Conservation (phyloP, 2,329 filamentous ascomycete genomes). For the Hypoxylon sp. region DNA sequence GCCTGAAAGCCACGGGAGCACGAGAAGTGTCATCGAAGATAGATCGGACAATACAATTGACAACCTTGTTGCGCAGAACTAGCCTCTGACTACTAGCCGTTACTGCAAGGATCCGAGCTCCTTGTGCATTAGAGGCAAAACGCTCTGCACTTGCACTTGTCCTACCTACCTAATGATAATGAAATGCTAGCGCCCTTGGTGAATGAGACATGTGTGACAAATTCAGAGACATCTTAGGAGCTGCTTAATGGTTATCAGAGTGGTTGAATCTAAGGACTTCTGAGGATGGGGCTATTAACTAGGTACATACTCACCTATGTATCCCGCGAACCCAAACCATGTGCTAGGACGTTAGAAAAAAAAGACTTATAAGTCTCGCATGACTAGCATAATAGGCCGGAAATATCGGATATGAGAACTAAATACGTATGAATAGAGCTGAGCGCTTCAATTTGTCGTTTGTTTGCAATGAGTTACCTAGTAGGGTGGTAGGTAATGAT, state of each 20-base stretch:
- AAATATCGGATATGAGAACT: neutral
- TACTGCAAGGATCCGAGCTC: constrained; percentile 30
- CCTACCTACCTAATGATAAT: neutral
- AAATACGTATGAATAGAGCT: neutral
- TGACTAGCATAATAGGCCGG: neutral
- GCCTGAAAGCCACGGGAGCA: neutral
- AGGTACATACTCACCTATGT: too few species aligned
- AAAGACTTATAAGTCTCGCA: neutral
- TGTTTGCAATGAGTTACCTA: neutral
- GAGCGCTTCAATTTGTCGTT: neutral
- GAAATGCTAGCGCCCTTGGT: constrained; percentile 1
- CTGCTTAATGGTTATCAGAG: neutral
- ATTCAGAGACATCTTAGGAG: constrained; percentile 5
- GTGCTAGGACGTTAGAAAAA: neutral
- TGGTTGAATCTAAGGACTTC: neutral
- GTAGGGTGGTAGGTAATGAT: neutral
- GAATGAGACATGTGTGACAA: constrained; percentile 4
- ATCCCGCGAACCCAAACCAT: neutral
- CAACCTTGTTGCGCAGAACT: constrained; percentile 22
- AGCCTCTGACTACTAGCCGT: constrained; percentile 12
- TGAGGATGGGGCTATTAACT: neutral
- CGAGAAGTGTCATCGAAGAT: constrained; percentile 22
- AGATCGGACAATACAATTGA: constrained; percentile 36
- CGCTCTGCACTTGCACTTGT: constrained; percentile 8
- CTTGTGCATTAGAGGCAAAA: constrained; percentile 7